phyloP scores from a whole-genome alignment of 164 flowering plant species.

The Vitis vinifera region ASM3070453v1 NC_081815.1:6723001-6723500 shows the following conservation, averaged over 20 bases:
- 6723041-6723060: too few species aligned
- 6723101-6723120: too few species aligned
- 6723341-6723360: constrained; percentile 93
- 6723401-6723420: constrained; percentile 69
- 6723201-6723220: not conserved
- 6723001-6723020: too few species aligned
- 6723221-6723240: not conserved
- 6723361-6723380: constrained; percentile 89
- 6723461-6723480: not conserved
- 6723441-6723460: constrained; percentile 85
- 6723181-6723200: not conserved
- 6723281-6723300: constrained; percentile 12
- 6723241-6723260: not conserved
- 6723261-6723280: constrained; percentile 1
- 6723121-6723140: not conserved
- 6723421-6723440: constrained; percentile 82
- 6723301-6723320: constrained; percentile 92
- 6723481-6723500: too few species aligned
- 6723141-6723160: not conserved
- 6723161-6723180: not conserved
- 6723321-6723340: constrained; percentile 83
- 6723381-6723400: constrained; percentile 73
- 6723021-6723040: too few species aligned
- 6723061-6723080: too few species aligned
- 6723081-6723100: too few species aligned